phyloP scores from a whole-genome alignment of 257 asterid species.

The Rhazya stricta region DNA sequence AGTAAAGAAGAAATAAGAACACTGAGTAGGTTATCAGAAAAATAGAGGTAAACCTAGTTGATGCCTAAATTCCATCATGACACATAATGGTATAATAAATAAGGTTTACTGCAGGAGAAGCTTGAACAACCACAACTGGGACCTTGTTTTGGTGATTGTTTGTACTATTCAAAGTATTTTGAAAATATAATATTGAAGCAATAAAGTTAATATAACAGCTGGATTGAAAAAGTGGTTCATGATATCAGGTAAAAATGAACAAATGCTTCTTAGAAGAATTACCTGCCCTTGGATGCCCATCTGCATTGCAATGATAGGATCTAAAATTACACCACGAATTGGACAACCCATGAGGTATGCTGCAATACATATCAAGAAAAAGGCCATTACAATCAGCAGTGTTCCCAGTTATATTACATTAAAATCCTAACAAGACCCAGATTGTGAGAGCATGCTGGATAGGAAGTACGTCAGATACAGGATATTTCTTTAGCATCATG shows the following conservation, averaged over 20 bases:
- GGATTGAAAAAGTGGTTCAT: not conserved
- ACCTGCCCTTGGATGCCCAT: constrained; percentile 99
- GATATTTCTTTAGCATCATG: not conserved
- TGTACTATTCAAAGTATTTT: not conserved
- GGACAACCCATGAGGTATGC: constrained; percentile 99
- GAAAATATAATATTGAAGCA: not conserved
- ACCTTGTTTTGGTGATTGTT: not conserved
- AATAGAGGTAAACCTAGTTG: not conserved
- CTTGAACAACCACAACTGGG: not conserved
- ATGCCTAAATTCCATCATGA: too few relatives aligned
- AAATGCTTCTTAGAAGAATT: constrained; percentile 14
- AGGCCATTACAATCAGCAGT: not conserved
- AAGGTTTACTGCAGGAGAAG: not conserved
- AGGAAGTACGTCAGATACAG: not conserved
- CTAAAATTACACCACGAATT: constrained; percentile 86
- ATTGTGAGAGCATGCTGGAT: not conserved
- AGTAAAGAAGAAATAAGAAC: not conserved
- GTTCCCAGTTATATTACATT: not conserved
- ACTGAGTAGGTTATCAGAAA: not conserved
- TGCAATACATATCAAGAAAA: constrained; percentile 29
- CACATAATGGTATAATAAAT: too few relatives aligned
- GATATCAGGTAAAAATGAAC: constrained; percentile 12
- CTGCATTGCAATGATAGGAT: constrained; percentile 84
- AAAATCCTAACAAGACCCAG: not conserved
- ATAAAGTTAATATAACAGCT: not conserved